Conservation (phyloP, 2,329 filamentous ascomycete species). For the Aspergillus vadensis region DNA sequence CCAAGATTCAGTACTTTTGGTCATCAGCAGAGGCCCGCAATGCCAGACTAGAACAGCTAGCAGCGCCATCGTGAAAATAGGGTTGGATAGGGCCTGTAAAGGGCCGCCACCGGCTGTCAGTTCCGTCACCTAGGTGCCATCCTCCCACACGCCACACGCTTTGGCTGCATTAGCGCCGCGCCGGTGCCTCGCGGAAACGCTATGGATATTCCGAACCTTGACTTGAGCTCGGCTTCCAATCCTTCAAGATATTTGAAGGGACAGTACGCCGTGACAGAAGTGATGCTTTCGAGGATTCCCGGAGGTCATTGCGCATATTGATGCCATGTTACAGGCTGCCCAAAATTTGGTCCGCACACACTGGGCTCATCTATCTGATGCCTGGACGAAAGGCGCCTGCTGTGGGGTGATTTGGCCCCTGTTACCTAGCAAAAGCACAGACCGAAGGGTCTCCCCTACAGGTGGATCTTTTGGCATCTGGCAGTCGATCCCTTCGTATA, state of each 20-base stretch:
- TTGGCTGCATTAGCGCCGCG: background rate
- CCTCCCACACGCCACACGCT: background rate
- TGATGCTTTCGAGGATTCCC: too few species aligned
- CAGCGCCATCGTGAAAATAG: background rate
- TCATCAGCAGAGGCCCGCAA: background rate
- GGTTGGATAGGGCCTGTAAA: background rate
- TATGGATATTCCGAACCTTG: background rate
- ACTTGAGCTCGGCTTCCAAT: too few species aligned
- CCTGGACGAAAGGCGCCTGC: too few species aligned
- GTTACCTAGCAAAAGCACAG: background rate
- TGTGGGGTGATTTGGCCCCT: too few species aligned
- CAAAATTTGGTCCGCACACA: background rate
- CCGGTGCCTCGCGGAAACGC: background rate
- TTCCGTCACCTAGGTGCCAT: background rate
- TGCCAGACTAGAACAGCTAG: background rate
- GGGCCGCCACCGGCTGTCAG: background rate
- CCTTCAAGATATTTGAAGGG: too few species aligned
- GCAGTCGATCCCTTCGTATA: background rate
- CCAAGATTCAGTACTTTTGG: background rate
- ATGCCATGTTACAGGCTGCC: background rate
- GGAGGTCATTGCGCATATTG: too few species aligned
- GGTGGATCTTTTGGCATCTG: background rate
- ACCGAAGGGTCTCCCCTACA: background rate
- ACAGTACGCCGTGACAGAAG: too few species aligned
- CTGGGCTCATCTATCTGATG: too few species aligned